A percentile compares a stretch with the other conserved stretches of the same genome.
phyloP scores from a whole-genome alignment of 768 basidiomycete species.

The Rhizopogon vinicolor region DNA sequence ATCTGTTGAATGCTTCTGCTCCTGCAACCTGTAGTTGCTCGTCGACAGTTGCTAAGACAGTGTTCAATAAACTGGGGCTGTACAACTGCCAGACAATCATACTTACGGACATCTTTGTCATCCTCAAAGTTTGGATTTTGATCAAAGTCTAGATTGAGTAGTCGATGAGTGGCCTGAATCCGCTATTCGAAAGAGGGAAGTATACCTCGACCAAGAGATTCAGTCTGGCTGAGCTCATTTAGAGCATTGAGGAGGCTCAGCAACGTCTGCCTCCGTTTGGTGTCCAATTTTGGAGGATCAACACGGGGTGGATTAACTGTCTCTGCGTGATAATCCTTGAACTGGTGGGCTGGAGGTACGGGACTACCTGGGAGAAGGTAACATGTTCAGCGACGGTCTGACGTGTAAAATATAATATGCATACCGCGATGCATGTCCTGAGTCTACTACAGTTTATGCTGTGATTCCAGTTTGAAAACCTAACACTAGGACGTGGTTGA shows the following conservation, averaged over 20 bases:
- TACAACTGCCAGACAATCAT: not conserved
- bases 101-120: constrained; percentile 64
- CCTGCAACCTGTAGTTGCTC: constrained; percentile 67
- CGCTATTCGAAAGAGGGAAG: not conserved
- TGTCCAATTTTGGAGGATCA: constrained; percentile 5
- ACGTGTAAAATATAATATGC: not conserved
- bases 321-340: not conserved
- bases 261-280: constrained; percentile 31
- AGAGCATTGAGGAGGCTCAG: constrained; percentile 34
- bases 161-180: not conserved
- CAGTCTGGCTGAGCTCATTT: constrained; percentile 34
- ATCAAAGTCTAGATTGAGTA: constrained; percentile 24
- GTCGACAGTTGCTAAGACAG: constrained; percentile 50
- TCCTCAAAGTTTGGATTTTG: constrained; percentile 54
- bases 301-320: not conserved
- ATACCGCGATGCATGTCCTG: constrained; percentile 4
- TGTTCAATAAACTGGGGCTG: not conserved
- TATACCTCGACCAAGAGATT: constrained; percentile 18
- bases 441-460: not conserved
- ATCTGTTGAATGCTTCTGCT: constrained; percentile 58
- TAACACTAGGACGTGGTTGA: not conserved
- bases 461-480: no score
- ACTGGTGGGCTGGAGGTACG: not conserved
- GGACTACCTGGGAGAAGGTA: not conserved
- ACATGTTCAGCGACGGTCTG: not conserved